Evolutionary conservation across 83 land plant species (phyloP).

Genomic region (Picea abies): DNA sequence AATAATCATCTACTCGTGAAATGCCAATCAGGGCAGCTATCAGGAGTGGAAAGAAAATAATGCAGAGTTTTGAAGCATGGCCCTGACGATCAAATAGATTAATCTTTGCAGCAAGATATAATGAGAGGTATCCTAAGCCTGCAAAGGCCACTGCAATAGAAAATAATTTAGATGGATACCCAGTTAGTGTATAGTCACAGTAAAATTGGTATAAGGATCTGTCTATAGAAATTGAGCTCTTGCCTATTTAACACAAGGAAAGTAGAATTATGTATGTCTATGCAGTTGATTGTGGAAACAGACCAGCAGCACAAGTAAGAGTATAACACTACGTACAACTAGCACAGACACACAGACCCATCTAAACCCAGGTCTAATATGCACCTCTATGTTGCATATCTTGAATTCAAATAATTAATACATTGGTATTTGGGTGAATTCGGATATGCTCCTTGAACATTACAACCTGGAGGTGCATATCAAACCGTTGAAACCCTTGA

Average conservation of each 20-base stretch:
- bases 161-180: background rate
- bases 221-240: background rate
- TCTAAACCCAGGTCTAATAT: no score
- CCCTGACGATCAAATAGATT: slow-evolving; percentile 68
- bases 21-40: slow-evolving; percentile 73
- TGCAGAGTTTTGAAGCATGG: slow-evolving; percentile 76
- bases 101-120: slow-evolving; percentile 81
- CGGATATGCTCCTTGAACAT: no score
- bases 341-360: no score
- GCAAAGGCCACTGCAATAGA: slow-evolving; percentile 86
- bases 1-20: slow-evolving; percentile 89
- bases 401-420: no score
- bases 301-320: background rate
- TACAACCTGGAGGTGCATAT: no score
- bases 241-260: background rate
- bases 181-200: background rate
- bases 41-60: slow-evolving; percentile 69
- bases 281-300: background rate
- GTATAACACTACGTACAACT: background rate
- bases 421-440: no score
- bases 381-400: no score
- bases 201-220: background rate
- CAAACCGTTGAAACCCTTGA: no score
- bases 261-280: background rate
- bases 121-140: slow-evolving; percentile 77